phyloP scores from a whole-genome alignment of 176 grass and related monocot species.

The Oryza meyeriana region DNA sequence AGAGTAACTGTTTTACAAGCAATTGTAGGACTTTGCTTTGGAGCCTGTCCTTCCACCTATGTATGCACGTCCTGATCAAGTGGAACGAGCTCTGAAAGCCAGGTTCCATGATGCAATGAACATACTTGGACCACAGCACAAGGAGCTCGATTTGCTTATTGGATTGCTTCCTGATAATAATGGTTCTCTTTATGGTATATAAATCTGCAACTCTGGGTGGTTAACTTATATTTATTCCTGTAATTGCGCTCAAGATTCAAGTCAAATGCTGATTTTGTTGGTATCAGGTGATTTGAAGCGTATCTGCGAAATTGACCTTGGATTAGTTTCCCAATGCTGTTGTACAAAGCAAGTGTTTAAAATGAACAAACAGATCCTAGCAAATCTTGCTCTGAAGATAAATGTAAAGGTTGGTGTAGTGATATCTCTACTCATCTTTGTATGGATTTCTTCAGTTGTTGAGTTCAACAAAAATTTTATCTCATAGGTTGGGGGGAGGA shows the following conservation, averaged over 20 bases:
- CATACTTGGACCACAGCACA: slow-evolving; percentile 53
- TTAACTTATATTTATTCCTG: not conserved
- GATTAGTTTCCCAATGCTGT: slow-evolving; percentile 79
- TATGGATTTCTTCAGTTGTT: not conserved
- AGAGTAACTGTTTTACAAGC: slow-evolving; percentile 6
- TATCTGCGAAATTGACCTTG: slow-evolving; percentile 89
- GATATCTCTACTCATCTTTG: not conserved
- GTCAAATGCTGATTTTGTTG: not conserved
- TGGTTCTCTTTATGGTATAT: slow-evolving; percentile 86
- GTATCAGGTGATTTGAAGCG: slow-evolving; percentile 87
- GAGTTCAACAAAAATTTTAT: not conserved
- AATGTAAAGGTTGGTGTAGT: slow-evolving; percentile 78
- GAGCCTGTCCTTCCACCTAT: slow-evolving; percentile 67
- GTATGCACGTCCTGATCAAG: slow-evolving; percentile 55
- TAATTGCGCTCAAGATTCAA: not conserved
- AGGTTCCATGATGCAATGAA: slow-evolving; percentile 62
- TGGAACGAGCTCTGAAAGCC: slow-evolving; percentile 56
- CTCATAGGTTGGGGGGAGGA: slow-evolving; percentile 83
- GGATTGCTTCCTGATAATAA: slow-evolving; percentile 91
- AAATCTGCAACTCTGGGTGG: not conserved
- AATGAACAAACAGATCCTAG: slow-evolving; percentile 76
- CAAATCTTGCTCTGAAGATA: slow-evolving; percentile 95
- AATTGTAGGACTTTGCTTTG: slow-evolving; percentile 57
- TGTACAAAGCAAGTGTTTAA: slow-evolving; percentile 79
- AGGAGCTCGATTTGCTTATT: slow-evolving; percentile 75